Evolutionary conservation across 192 early-diverging fungal species (phyloP).

Genomic region (Gigaspora rosea): DNA sequence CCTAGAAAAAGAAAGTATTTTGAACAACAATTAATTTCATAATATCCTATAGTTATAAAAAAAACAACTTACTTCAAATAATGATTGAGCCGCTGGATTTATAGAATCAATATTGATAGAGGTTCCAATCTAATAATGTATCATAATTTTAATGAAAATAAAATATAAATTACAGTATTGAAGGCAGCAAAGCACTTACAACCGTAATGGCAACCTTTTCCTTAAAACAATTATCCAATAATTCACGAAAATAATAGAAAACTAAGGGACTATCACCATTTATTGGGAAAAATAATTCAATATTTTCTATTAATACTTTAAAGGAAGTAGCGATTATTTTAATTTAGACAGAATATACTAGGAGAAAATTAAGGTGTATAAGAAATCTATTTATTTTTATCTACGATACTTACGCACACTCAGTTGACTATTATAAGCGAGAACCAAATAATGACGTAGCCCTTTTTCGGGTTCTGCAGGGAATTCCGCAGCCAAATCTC

Average conservation of each 20-base stretch:
- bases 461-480: slow-evolving; percentile 45
- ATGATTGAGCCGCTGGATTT: background rate
- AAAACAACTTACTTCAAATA: slow-evolving; percentile 7
- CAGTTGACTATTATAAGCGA: slow-evolving; percentile 1
- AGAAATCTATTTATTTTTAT: background rate
- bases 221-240: slow-evolving; percentile 23
- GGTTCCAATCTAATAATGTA: slow-evolving; percentile 8
- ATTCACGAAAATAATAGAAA: slow-evolving; percentile 32
- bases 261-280: slow-evolving; percentile 30
- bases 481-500: slow-evolving; percentile 44
- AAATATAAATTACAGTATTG: background rate
- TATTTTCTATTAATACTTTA: slow-evolving; percentile 52
- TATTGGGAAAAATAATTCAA: slow-evolving; percentile 56
- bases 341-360: background rate
- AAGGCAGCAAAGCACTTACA: slow-evolving; percentile 23
- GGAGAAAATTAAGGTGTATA: no score
- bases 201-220: slow-evolving; percentile 25
- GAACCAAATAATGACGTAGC: slow-evolving; percentile 32
- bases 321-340: no score
- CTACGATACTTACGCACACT: slow-evolving; percentile 12
- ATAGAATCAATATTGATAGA: background rate
- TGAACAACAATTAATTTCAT: background rate
- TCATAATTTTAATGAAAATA: background rate
- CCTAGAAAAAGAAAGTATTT: slow-evolving; percentile 34
- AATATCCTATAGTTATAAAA: background rate